Conservation (phyloP, 2,329 filamentous ascomycete genomes). For the Clonostachys rosea region DNA sequence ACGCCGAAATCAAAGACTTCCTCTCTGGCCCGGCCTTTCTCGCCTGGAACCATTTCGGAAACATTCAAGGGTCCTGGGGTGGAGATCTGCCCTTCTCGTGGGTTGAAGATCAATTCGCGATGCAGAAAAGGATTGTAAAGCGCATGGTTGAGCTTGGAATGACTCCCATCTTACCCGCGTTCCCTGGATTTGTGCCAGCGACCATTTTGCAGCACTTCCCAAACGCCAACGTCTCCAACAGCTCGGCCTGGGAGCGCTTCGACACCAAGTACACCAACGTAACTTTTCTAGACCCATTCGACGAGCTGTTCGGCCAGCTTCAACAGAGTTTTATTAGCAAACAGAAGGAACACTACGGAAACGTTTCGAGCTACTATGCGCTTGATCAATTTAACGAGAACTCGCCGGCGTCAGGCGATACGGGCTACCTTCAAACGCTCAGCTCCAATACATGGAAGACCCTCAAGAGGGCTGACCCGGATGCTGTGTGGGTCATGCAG, state of each 20-base stretch:
- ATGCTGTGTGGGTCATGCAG: slow-evolving; percentile 47
- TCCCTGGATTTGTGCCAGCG: slow-evolving; percentile 33
- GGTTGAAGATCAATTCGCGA: slow-evolving; percentile 39
- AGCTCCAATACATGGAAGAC: slow-evolving; percentile 30
- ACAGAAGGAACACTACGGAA: not conserved
- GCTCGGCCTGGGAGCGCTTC: not conserved
- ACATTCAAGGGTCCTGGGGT: slow-evolving; percentile 45
- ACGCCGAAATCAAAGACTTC: slow-evolving; percentile 37
- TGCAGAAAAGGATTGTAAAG: slow-evolving; percentile 41
- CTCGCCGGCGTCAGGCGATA: not conserved
- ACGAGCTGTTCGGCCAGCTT: not conserved
- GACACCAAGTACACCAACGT: not conserved
- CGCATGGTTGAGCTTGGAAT: slow-evolving; percentile 48
- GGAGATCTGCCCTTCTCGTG: slow-evolving; percentile 34
- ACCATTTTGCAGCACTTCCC: not conserved
- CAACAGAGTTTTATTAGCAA: not conserved
- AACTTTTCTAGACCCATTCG: not conserved
- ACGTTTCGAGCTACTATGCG: not conserved
- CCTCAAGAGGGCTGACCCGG: slow-evolving; percentile 39
- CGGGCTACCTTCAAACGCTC: not conserved
- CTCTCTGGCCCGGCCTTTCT: slow-evolving; percentile 46
- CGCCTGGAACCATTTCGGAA: slow-evolving; percentile 49
- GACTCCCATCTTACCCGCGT: slow-evolving; percentile 44
- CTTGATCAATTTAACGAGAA: not conserved
- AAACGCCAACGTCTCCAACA: not conserved